Evolutionary conservation across 345 rosid genomes (phyloP), one percentile per base, ranked within the genome.

Genomic region (Dovyalis caffra): DNA sequence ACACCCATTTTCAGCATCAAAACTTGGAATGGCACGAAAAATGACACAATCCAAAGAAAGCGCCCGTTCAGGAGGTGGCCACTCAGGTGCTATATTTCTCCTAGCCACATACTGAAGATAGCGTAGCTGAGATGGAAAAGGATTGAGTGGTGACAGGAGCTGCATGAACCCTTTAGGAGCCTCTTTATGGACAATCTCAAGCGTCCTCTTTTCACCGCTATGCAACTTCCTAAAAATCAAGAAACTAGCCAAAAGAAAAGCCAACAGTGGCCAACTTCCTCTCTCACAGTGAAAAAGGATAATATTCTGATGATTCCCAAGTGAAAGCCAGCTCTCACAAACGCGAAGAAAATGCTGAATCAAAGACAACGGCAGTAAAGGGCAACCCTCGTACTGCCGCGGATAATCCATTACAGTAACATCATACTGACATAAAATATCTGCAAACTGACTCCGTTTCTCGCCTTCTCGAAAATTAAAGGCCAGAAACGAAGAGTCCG

Each of bases 11-110:
- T 88, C 96, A 0, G 88, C 77, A 82, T 93, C 98, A 82, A 89
- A 95, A 81, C 91, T 90, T 15, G 99, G 99, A 80, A 95, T 86
- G 78, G 86, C 88, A 79, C 98, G 90, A 85, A 95, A 83, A 83
- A 95, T 91, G 67, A 93, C 47, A 47, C 99, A 95, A 80, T 95
- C 98, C 81, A 95, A 79, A 82, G 99, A 95, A 76, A 95, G 93
- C 20, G 90, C 89, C 67, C 97, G 86, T 82, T 91, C 99, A 45
- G 99, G 93, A 85, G 99, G 99, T 28, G 99, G 99, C 99, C 99
- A 93, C 77, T 93, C 98, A 8, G 98, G 88, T 76, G 86, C 80
- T 77, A 91, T 88, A 68, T 90, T 91, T 75, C 97, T 91, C 84
- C 98, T 89, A 5, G 96, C 88, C 18, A 95, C 92, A 82, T 91